Conservation (phyloP, 148 eudicot species). For the Persicaria maculosa region DNA sequence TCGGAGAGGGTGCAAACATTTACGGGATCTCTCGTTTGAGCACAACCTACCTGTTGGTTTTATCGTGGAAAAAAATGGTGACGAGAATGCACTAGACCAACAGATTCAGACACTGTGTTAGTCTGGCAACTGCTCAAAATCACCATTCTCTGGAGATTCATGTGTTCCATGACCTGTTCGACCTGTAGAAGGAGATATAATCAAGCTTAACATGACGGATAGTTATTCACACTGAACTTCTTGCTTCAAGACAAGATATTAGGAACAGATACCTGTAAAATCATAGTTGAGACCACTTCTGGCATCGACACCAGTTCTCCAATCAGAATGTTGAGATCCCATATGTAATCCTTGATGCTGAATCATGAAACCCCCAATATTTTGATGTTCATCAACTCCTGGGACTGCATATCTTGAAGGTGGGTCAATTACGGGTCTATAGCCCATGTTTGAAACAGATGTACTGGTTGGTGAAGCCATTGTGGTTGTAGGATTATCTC, state of each 20-base stretch:
- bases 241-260: background rate
- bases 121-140: constrained; percentile 21
- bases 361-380: constrained; percentile 29
- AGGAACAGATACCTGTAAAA: constrained; percentile 21
- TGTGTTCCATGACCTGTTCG: constrained; percentile 22
- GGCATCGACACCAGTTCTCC: constrained; percentile 23
- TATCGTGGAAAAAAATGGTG: background rate
- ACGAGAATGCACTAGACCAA: background rate
- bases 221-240: background rate
- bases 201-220: background rate
- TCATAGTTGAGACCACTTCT: constrained; percentile 14
- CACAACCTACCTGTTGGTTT: constrained; percentile 6
- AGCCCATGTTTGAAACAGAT: constrained; percentile 36
- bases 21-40: background rate
- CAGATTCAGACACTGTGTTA: background rate
- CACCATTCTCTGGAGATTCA: constrained; percentile 34
- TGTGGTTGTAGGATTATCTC: constrained; percentile 27
- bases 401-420: constrained; percentile 23
- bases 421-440: constrained; percentile 43
- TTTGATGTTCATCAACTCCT: constrained; percentile 22
- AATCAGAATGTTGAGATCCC: constrained; percentile 21
- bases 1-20: background rate
- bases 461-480: constrained; percentile 37
- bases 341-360: constrained; percentile 24
- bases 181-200: constrained; percentile 17